A percentile compares a stretch with the other conserved stretches of the same genome.
These are phyloP conservation scores for Keqinozyma sinolaborantium DNA, from an alignment of 1,139 yeast genomes.

Conservation along the genomic window DNA sequence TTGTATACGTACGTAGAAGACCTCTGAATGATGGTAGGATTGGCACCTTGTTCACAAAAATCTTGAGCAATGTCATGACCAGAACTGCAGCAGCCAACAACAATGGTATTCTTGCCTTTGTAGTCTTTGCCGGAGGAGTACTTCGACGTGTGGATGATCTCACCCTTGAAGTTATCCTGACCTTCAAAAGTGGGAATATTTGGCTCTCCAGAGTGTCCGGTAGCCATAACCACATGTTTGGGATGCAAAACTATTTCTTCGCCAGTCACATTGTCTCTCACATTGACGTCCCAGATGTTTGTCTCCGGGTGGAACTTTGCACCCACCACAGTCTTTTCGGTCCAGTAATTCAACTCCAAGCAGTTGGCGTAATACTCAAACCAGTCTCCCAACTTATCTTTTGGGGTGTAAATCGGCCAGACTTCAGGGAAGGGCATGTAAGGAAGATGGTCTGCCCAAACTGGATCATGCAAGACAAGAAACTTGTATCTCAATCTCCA, in stretches of 20 bases:
- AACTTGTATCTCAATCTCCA: conserved; percentile 43
- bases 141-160: conserved; percentile 34
- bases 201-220: conserved; percentile 43
- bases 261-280: conserved; percentile 16
- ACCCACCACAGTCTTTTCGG: conserved; percentile 22
- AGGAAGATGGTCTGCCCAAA: conserved; percentile 38
- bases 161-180: conserved; percentile 33
- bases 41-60: conserved; percentile 39
- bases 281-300: conserved; percentile 26
- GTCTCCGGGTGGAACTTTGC: conserved; percentile 23
- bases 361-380: conserved; percentile 35
- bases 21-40: conserved; percentile 40
- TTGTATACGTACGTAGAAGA: conserved; percentile 41
- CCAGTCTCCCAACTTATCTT: conserved; percentile 41
- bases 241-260: conserved; percentile 15
- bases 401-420: conserved; percentile 41
- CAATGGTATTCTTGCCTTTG: conserved; percentile 36
- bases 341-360: conserved; percentile 37
- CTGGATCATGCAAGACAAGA: conserved; percentile 41
- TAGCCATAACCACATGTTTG: conserved; percentile 33
- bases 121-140: conserved; percentile 36
- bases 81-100: conserved; percentile 41
- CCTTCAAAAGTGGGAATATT: conserved; percentile 34
- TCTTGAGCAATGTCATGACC: conserved; percentile 46
- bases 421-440: conserved; percentile 35